Evolutionary conservation across 2,329 filamentous ascomycete species (phyloP), one percentile per base, ranked within the genome.

Genomic region (Paraconiothyrium sp.): DNA sequence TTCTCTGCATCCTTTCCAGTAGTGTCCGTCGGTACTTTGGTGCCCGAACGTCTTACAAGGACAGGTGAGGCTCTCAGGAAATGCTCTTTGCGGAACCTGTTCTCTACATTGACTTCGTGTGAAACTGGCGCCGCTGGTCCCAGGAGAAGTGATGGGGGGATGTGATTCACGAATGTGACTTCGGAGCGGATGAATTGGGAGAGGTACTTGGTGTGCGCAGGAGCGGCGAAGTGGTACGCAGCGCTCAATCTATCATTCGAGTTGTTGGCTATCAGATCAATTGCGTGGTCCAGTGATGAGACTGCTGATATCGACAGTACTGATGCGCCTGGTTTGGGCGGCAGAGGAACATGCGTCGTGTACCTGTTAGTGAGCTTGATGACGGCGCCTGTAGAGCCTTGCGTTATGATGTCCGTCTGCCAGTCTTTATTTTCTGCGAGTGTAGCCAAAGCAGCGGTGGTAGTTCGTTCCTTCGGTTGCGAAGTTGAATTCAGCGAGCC

Each of bases 151-250:
- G 85, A 80, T 2, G 77, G 64, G 0, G 88, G 87, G 7, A 90
- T 81, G 56, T 88, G 84, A 71, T 90, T 90, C 58, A 86, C 77
- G 69, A 84, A 85, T 0, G 84, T 83, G 0, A 83, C 71, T 13
- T 83, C 76, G 2, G 85, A 79, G 9, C 79, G 68, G 39, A 89
- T 76, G 71, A 86, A 88, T 64, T 89, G 85, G 8, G 81, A 79
- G 4, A 90, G 78, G 64, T 89, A 90, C 70, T 89, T 90, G 16
- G 83, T 85, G 2, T 83, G 76, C 1, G 78, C 64, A 0, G 82
- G 78, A 24, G 78, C 77, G 10, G 83, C 82, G 69, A 88, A 89
- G 63, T 85, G 78, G 66, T 87, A 88, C 2, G 82, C 78, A 22
- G 84, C 84, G 0, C 82, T 73, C 1, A 84, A 67, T 14, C 43